Evolutionary conservation across 352 stramenopile genomes (phyloP), one percentile per base, ranked within the genome.

Genomic region (Globisporangium paddicum): DNA sequence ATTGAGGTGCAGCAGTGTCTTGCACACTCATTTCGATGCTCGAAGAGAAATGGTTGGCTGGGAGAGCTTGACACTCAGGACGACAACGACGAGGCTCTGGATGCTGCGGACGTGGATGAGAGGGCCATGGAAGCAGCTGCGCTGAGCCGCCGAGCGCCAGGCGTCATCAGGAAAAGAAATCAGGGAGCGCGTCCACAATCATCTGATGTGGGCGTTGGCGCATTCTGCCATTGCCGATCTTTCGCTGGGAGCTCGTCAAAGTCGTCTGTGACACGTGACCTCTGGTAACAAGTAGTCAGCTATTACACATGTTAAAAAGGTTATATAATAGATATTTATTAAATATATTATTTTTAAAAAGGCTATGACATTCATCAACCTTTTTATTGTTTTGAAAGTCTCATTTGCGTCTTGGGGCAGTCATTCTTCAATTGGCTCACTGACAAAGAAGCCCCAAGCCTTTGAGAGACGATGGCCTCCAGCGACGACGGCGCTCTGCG

Each of bases 401-500:
- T 37, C 25, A 23, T 2, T 49, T 19, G 16, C 44, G 26, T 35
- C 19, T 18, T 28, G 8, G 7, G 28, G 28, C 28, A 32, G 28
- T 3, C 47, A 54, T 54, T 54, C 11, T n/a, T 2, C 28, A 41
- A 54, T 54, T 54, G 47, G 28, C 28, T 41, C 47, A 35, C 28
- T 40, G 25, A 35, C 16, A 25, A 34, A 53, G 26, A 7, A 40
- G 3, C 47, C 19, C 7, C 18, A 7, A 21, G 18, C 26, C 14
- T 41, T 1, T 11, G 6, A 0, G 16, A 52, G 9, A 8, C 44
- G 13, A 60, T 54, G 44, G 35, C 52, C 14, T 37, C 44, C 21
- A 51, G 45, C 19, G 26, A 44, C n/a, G 38, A 18, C 26, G 32
- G 34, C 32, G 45, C 55, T 23, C 38, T 73, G 42, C 69, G 69